These are phyloP conservation scores for Boletellus dicymbophilus DNA, from an alignment of 1,284 basidiomycete species.

Conservation along the genomic window DNA sequence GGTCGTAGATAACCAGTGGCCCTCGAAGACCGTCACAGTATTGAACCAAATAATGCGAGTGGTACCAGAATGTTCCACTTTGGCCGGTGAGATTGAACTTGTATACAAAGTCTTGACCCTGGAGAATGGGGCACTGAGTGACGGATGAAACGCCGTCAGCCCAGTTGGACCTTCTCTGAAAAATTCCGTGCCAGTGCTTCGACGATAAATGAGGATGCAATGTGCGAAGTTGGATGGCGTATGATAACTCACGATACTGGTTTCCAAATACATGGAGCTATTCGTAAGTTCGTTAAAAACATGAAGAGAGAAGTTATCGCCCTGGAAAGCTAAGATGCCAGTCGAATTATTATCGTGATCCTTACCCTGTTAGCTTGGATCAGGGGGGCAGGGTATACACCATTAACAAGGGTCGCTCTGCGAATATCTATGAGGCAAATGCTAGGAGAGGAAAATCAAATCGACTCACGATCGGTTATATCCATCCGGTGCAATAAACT, in stretches of 20 bases:
- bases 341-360: not conserved
- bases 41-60: conserved; percentile 22
- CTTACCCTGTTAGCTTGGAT: conserved; percentile 24
- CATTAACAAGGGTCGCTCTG: conserved; percentile 27
- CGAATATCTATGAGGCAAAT: not conserved
- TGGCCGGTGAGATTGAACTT: conserved; percentile 21
- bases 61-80: conserved; percentile 35
- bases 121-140: conserved; percentile 36
- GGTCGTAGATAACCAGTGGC: conserved; percentile 35
- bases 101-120: conserved; percentile 23
- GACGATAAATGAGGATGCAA: not conserved
- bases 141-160: conserved; percentile 27
- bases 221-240: not conserved
- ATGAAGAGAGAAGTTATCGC: conserved; percentile 18
- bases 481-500: conserved; percentile 35
- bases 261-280: conserved; percentile 28
- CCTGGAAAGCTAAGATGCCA: conserved; percentile 5
- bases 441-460: not conserved
- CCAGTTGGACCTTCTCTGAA: conserved; percentile 20
- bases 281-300: conserved; percentile 35
- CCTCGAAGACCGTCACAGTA: conserved; percentile 48
- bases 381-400: conserved; percentile 26
- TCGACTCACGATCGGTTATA: conserved; percentile 32
- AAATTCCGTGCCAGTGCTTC: conserved; percentile 36
- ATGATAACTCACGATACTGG: conserved; percentile 34